Conservation (phyloP, 805 yeast genomes). For the Candida namnaoensis region DNA sequence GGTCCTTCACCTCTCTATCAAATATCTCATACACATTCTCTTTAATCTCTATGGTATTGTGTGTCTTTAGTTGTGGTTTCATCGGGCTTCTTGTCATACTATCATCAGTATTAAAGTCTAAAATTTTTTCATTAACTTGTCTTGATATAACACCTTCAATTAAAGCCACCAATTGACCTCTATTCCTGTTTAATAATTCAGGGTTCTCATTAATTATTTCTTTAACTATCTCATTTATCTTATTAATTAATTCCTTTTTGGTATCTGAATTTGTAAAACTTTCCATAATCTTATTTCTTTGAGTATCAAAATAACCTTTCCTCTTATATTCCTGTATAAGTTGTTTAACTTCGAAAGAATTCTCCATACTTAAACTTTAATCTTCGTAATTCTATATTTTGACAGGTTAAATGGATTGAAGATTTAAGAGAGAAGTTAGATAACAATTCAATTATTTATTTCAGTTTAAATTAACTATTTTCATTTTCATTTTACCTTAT, state of each 20-base stretch:
- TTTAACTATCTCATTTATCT: constrained; percentile 7
- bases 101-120: background rate
- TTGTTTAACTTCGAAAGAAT: background rate
- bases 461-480: too few relatives aligned
- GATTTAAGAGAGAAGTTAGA: too few relatives aligned
- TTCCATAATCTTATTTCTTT: constrained; percentile 7
- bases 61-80: too few relatives aligned
- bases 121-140: background rate
- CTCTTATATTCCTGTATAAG: constrained; percentile 6
- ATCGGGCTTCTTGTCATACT: background rate
- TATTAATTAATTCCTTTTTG: constrained; percentile 6
- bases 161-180: constrained; percentile 15
- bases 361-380: too few relatives aligned
- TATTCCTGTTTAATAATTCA: constrained; percentile 12
- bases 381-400: too few relatives aligned
- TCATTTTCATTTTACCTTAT: too few relatives aligned
- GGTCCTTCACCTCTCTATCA: constrained; percentile 11
- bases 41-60: too few relatives aligned
- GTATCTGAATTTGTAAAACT: constrained; percentile 10
- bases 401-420: too few relatives aligned
- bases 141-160: constrained; percentile 12
- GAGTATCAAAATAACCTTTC: constrained; percentile 12
- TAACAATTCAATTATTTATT: too few relatives aligned
- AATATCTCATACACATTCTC: constrained; percentile 7
- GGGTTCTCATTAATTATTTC: constrained; percentile 12